These are phyloP conservation scores for Solidago caesia DNA, from an alignment of 129 eudicot genomes.

Conservation along the genomic window DNA sequence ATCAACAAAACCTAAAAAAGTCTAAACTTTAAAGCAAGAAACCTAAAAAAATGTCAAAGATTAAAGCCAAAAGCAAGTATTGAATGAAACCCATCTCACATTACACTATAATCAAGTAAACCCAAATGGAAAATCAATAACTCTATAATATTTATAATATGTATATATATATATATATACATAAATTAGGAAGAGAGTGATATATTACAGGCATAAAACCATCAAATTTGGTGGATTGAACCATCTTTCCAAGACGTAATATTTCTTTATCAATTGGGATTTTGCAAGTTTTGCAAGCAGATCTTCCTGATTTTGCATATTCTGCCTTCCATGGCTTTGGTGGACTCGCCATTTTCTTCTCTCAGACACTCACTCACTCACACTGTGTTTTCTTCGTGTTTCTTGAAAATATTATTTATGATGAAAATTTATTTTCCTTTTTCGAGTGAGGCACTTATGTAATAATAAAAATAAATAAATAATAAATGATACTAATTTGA, in stretches of 20 bases:
- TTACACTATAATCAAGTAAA: neutral
- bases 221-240: constrained; percentile 71
- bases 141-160: too few species aligned
- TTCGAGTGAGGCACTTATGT: too few species aligned
- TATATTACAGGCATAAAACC: constrained; percentile 84
- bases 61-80: neutral
- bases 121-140: neutral
- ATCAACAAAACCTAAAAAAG: neutral
- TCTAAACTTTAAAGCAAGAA: neutral
- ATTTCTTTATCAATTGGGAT: constrained; percentile 54
- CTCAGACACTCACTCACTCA: neutral
- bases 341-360: constrained; percentile 58
- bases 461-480: too few species aligned
- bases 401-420: neutral
- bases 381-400: neutral
- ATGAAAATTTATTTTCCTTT: too few species aligned
- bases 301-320: constrained; percentile 87
- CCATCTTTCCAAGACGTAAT: constrained; percentile 83
- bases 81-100: neutral
- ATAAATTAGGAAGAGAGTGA: neutral
- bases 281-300: constrained; percentile 83
- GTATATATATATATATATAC: neutral
- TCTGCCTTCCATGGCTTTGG: constrained; percentile 96
- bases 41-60: constrained; percentile 1
- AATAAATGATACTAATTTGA: too few species aligned